A percentile compares a stretch with the other conserved stretches of the same genome.
phyloP scores from a whole-genome alignment of 805 yeast genomes.

The Ascoidea asiatica region DNA sequence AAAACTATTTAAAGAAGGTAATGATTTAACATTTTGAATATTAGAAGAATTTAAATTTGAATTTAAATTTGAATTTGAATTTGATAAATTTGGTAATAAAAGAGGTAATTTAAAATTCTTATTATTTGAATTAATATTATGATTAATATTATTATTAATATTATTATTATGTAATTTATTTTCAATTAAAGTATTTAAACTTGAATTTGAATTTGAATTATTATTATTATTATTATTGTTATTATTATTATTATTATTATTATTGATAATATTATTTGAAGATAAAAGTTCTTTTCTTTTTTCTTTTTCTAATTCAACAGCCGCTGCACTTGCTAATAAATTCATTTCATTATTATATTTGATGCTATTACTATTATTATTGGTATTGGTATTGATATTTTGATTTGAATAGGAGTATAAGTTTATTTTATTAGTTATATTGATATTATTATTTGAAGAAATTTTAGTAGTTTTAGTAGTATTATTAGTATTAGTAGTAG shows the following conservation, averaged over 20 bases:
- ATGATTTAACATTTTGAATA: conserved; percentile 15
- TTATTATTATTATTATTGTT: neutral
- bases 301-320: conserved; percentile 17
- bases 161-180: neutral
- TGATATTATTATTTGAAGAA: neutral
- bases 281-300: conserved; percentile 7
- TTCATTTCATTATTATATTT: conserved; percentile 12
- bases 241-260: too few species aligned
- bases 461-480: too few species aligned
- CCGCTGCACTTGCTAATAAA: conserved; percentile 18
- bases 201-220: neutral
- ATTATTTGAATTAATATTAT: neutral
- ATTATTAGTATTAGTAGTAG: too few species aligned
- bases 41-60: neutral
- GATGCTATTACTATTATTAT: neutral
- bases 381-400: neutral
- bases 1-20: conserved; percentile 16
- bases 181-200: neutral
- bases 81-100: too few species aligned
- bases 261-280: neutral
- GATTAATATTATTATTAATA: too few species aligned
- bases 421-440: too few species aligned
- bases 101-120: too few species aligned
- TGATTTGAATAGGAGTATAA: neutral
- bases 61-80: neutral